These are phyloP conservation scores for Aphelidium insulamus DNA, from an alignment of 371 early-diverging fungal genomes.

Conservation along the genomic window DNA sequence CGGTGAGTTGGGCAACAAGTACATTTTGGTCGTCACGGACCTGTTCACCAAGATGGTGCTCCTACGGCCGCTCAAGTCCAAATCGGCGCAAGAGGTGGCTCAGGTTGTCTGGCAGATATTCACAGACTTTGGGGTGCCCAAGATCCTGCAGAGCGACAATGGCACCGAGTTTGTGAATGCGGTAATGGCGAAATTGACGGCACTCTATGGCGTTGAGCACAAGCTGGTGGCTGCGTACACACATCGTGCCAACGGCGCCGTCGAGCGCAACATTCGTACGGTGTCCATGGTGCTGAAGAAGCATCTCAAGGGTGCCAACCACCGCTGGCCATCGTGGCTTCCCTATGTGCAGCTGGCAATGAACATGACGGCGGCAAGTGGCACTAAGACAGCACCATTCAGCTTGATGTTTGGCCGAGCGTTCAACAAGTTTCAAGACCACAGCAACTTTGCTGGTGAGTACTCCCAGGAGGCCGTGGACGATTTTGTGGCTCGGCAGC, in stretches of 20 bases:
- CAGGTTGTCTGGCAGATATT: constrained; percentile 5
- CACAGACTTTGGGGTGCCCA: constrained; percentile 7
- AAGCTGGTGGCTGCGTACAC: constrained; percentile 6
- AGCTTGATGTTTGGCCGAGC: constrained; percentile 6
- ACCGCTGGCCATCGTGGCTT: constrained; percentile 8
- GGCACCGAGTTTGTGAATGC: constrained; percentile 9
- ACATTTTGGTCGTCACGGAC: constrained; percentile 7
- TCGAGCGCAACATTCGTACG: constrained; percentile 7
- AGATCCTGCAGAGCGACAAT: constrained; percentile 7
- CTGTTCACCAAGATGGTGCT: constrained; percentile 8
- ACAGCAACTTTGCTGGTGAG: too few species aligned
- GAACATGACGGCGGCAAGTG: background rate
- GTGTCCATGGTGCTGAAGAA: constrained; percentile 3
- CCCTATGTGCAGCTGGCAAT: constrained; percentile 6
- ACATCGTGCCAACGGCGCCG: constrained; percentile 8
- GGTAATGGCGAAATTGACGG: constrained; percentile 1
- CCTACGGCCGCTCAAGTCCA: constrained; percentile 6
- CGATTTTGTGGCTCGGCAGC: too few species aligned
- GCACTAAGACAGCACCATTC: constrained; percentile 3
- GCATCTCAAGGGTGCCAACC: background rate
- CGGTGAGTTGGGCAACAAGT: constrained; percentile 3
- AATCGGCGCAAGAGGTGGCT: constrained; percentile 6
- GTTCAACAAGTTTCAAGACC: constrained; percentile 4
- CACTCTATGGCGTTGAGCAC: constrained; percentile 5
- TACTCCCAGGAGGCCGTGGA: too few species aligned